phyloP scores from a whole-genome alignment of 2,329 filamentous ascomycete species.

The Penicillium rolfsii region DNA sequence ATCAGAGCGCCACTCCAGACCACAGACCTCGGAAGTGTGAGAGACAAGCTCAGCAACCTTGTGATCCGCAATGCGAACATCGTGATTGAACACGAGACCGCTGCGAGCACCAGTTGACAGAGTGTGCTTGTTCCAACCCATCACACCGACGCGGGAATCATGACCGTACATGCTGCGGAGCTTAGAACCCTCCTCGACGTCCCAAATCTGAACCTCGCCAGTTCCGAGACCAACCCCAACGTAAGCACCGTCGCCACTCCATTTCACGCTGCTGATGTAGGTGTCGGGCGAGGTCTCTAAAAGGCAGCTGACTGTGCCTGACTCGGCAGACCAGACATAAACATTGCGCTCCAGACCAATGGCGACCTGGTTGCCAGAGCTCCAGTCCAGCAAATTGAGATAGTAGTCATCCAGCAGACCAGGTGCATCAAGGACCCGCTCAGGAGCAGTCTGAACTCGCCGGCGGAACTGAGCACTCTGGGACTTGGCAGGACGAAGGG shows the following conservation, averaged over 20 bases:
- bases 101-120: slow-evolving; percentile 93
- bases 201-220: slow-evolving; percentile 99
- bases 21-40: slow-evolving; percentile 96
- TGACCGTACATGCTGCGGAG: slow-evolving; percentile 98
- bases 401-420: slow-evolving; percentile 98
- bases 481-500: slow-evolving; percentile 75
- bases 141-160: slow-evolving; percentile 92
- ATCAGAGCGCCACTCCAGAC: slow-evolving; percentile 95
- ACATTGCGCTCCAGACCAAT: slow-evolving; percentile 96
- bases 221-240: slow-evolving; percentile 93
- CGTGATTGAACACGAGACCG: slow-evolving; percentile 96
- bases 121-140: slow-evolving; percentile 99
- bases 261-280: slow-evolving; percentile 97
- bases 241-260: slow-evolving; percentile 96
- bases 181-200: slow-evolving; percentile 91
- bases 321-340: slow-evolving; percentile 97
- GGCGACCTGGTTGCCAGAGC: slow-evolving; percentile 94
- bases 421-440: slow-evolving; percentile 93
- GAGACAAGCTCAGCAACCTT: slow-evolving; percentile 96
- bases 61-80: slow-evolving; percentile 96
- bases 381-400: slow-evolving; percentile 98
- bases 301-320: slow-evolving; percentile 84
- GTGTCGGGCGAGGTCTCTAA: slow-evolving; percentile 87
- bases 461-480: slow-evolving; percentile 84
- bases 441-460: slow-evolving; percentile 89